Evolutionary conservation across 345 rosid species (phyloP).

Genomic region (Eucalyptus marginata): DNA sequence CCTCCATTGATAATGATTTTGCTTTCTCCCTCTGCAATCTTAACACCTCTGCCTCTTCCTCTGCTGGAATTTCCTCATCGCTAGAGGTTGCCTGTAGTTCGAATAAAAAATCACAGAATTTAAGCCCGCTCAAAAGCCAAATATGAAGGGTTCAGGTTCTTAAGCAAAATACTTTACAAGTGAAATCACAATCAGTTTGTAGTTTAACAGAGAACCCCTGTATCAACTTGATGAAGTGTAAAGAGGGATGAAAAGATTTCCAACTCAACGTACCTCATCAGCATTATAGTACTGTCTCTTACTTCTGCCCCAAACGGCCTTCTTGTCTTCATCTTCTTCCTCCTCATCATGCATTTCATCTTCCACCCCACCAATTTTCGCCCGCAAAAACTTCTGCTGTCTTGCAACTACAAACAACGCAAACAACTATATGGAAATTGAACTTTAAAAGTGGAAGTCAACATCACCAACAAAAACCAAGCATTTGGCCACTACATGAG

Average conservation of each 20-base stretch:
- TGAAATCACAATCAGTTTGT: not conserved
- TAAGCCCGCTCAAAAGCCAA: not conserved
- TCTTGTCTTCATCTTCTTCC: slow-evolving; percentile 29
- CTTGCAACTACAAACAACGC: slow-evolving; percentile 31
- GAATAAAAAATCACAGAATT: not conserved
- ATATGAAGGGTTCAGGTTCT: not conserved
- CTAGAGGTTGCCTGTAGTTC: slow-evolving; percentile 48
- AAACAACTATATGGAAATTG: not conserved
- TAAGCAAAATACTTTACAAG: not conserved
- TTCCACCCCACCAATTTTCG: slow-evolving; percentile 60
- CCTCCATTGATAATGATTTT: slow-evolving; percentile 39
- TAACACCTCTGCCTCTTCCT: slow-evolving; percentile 60
- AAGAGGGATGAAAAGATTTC: not conserved
- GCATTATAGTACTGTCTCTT: slow-evolving; percentile 28
- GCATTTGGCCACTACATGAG: not conserved
- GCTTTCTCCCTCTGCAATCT: slow-evolving; percentile 38
- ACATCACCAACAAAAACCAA: not conserved
- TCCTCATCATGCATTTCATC: slow-evolving; percentile 63
- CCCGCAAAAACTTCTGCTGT: slow-evolving; percentile 44
- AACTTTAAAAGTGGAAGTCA: not conserved
- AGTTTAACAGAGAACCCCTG: not conserved
- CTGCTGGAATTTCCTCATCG: slow-evolving; percentile 60
- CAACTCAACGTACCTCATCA: slow-evolving; percentile 41
- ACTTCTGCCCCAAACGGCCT: slow-evolving; percentile 34
- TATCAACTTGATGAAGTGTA: not conserved